Base-by-base conservation (phyloP, 768 basidiomycete genomes). In the Naganishia kalamii region DNA sequence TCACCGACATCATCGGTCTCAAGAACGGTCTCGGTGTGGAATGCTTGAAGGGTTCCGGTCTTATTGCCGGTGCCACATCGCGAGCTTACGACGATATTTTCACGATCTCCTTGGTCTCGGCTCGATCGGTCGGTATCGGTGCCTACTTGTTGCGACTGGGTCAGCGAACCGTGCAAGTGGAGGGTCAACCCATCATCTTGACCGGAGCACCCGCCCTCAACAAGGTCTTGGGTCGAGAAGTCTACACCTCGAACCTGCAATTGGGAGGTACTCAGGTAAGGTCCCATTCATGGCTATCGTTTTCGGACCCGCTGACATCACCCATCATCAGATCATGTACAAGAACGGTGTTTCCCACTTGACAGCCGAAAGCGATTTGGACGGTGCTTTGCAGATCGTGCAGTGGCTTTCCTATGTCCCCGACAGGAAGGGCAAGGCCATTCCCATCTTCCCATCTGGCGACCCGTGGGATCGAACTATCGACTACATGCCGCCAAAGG, bases 21-120 rank as follows among this genome's bases (percentile, higher is more conserved):
- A 92, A 96, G 76, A 90, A 99, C 66, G 96, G 96, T 64, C 84
- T 98, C 19, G 94, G 96, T 73, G 96, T 99, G 29, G 96, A 98
- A 79, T 96, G 86, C 61, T 81, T 99, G 76, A 91, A 83, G 77
- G 96, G 96, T 47, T 98, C 96, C 29, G 96, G 94, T 78, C 86
- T 99, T 69, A 98, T 99, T 74, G 96, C 96, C 37, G 96, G 96
- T 49, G 96, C 96, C 79, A 99, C 96, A 0, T 94, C 93, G 35
- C 86, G 96, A 35, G 96, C 96, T 0, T 99, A 99, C 79, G 94
- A 98, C 72, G 96, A 99, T 75, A 97, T 99, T 76, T 99, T 99
- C 83, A 99, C 96, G 52, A 94, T 98, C 79, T 98, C 96, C 11
- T 86, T 99, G 72, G 96, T 99, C 70, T 96, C 92, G 47, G 96